These are phyloP conservation scores for Xylogone sp. DNA, from an alignment of 2,329 filamentous ascomycete species.

Conservation along the genomic window DNA sequence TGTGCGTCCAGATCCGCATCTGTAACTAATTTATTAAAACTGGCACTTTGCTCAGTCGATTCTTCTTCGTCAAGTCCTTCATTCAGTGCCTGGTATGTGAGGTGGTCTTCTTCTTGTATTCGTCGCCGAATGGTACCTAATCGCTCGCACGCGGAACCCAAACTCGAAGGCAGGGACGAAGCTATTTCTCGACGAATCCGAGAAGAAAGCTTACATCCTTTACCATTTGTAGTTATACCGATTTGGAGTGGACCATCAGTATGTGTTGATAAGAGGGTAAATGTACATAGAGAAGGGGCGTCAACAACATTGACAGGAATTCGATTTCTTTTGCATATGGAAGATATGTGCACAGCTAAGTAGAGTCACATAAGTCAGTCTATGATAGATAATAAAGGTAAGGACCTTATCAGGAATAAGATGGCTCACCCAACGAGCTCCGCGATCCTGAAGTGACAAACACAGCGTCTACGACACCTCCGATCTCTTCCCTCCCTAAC, in stretches of 20 bases:
- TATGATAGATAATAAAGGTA: background rate
- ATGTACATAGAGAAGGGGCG: slow-evolving; percentile 79
- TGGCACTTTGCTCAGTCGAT: slow-evolving; percentile 69
- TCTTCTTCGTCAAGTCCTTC: slow-evolving; percentile 44
- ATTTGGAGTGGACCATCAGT: slow-evolving; percentile 89
- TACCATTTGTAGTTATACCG: slow-evolving; percentile 91
- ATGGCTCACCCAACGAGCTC: slow-evolving; percentile 34
- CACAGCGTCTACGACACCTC: slow-evolving; percentile 79
- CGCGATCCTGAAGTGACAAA: slow-evolving; percentile 70
- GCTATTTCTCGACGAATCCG: slow-evolving; percentile 86
- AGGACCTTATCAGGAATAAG: no score
- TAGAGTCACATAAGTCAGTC: background rate
- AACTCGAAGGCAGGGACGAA: slow-evolving; percentile 67
- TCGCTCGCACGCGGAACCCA: slow-evolving; percentile 74
- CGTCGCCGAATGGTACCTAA: slow-evolving; percentile 69
- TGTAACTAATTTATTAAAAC: slow-evolving; percentile 79
- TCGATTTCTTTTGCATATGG: slow-evolving; percentile 70
- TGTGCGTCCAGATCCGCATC: slow-evolving; percentile 70
- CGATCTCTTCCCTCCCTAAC: slow-evolving; percentile 77
- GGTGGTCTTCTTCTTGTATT: slow-evolving; percentile 71
- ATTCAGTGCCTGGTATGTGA: slow-evolving; percentile 23
- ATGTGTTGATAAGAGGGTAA: slow-evolving; percentile 84
- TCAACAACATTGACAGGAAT: slow-evolving; percentile 95
- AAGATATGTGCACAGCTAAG: slow-evolving; percentile 65
- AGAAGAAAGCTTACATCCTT: slow-evolving; percentile 89